Conservation (phyloP, 2,329 filamentous ascomycete genomes). For the Stenocarpella maydis region DNA sequence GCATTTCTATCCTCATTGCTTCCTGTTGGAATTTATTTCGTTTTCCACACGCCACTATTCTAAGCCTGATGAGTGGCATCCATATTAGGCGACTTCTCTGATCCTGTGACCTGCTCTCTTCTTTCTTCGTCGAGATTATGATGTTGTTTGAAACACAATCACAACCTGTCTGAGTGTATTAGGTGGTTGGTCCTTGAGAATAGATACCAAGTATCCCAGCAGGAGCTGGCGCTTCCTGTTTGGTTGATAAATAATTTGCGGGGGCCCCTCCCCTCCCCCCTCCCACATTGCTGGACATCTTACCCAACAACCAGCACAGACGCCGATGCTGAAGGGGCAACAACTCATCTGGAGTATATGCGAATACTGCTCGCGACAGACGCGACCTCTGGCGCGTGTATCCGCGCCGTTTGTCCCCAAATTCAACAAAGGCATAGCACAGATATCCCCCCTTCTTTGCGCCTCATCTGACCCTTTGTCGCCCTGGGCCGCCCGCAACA, state of each 20-base stretch:
- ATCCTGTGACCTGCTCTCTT: not conserved
- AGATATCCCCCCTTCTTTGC: not conserved
- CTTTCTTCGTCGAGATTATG: not conserved
- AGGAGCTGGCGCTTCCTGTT: constrained; percentile 21
- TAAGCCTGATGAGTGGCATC: not conserved
- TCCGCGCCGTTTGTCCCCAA: not conserved
- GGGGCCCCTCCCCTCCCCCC: constrained; percentile 18
- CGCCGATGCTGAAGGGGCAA: constrained; percentile 20
- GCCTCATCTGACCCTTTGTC: not conserved
- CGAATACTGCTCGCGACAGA: constrained; percentile 17
- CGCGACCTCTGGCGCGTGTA: constrained; percentile 5
- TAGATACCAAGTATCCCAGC: constrained; percentile 16
- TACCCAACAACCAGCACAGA: constrained; percentile 19
- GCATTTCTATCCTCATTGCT: not conserved
- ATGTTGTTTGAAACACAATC: not conserved
- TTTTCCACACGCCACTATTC: not conserved
- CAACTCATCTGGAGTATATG: constrained; percentile 23
- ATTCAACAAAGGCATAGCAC: not conserved
- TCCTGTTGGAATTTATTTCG: not conserved
- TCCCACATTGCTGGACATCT: not conserved
- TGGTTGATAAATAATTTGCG: constrained; percentile 27
- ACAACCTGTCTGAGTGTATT: not conserved
- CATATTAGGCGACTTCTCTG: not conserved
- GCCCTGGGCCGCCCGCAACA: not conserved
- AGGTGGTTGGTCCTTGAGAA: constrained; percentile 3